Percentiles rank a stretch among this genome's conserved stretches.
phyloP scores from a whole-genome alignment of 768 basidiomycete species.

The Mycena venus region DNA sequence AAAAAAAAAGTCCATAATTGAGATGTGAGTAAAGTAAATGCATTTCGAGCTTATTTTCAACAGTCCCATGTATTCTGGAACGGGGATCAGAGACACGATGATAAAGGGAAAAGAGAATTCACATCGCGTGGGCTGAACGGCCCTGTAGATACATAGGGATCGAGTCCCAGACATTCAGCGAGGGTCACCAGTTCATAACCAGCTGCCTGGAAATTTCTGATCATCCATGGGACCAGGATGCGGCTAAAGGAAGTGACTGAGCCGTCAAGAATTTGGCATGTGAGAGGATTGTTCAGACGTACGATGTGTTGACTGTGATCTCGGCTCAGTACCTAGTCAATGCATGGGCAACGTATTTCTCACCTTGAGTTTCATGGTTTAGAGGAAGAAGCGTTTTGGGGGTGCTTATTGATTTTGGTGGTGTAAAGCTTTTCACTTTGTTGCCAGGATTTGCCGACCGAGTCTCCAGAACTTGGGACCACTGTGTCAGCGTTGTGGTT shows the following conservation, averaged over 20 bases:
- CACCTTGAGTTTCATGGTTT: slow-evolving; percentile 58
- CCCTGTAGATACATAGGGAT: slow-evolving; percentile 43
- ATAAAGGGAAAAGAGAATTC: neutral
- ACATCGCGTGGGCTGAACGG: neutral
- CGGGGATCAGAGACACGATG: neutral
- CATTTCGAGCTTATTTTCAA: neutral
- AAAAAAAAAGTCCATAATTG: no score
- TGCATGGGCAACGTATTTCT: neutral
- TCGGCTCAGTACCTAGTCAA: neutral
- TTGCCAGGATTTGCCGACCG: slow-evolving; percentile 48
- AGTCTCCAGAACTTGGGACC: slow-evolving; percentile 54
- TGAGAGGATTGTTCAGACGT: slow-evolving; percentile 28
- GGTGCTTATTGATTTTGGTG: slow-evolving; percentile 41
- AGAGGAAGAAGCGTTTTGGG: slow-evolving; percentile 54
- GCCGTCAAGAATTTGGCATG: neutral
- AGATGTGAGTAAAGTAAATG: no score
- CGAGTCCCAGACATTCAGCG: slow-evolving; percentile 54
- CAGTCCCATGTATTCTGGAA: neutral
- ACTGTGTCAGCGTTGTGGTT: neutral
- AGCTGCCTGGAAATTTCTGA: slow-evolving; percentile 49
- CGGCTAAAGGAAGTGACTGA: slow-evolving; percentile 34
- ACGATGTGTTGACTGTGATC: slow-evolving; percentile 52
- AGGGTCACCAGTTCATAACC: slow-evolving; percentile 59
- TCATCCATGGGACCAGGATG: slow-evolving; percentile 54
- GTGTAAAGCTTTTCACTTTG: slow-evolving; percentile 50